Conservation (phyloP, 2,329 filamentous ascomycete genomes). For the Neopestalotiopsis clavispora region DNA sequence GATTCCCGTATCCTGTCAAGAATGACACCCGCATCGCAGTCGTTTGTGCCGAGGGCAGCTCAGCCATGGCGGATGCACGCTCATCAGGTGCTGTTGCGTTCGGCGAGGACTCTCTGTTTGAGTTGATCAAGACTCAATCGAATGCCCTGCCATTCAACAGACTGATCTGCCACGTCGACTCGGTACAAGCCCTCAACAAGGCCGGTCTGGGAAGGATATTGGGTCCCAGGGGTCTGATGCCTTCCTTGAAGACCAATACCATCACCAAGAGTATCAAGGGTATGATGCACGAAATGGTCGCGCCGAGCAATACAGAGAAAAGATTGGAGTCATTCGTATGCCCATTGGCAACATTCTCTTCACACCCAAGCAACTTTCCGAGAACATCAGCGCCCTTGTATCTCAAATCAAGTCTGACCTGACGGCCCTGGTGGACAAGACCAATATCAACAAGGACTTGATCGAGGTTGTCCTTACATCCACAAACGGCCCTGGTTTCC, state of each 20-base stretch:
- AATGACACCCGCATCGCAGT: slow-evolving; percentile 90
- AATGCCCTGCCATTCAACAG: slow-evolving; percentile 87
- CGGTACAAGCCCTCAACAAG: slow-evolving; percentile 79
- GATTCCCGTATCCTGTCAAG: slow-evolving; percentile 87
- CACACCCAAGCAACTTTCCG: slow-evolving; percentile 82
- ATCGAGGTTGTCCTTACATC: slow-evolving; percentile 82
- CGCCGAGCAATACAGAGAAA: slow-evolving; percentile 85
- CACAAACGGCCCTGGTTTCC: slow-evolving; percentile 85
- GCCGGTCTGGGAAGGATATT: slow-evolving; percentile 80
- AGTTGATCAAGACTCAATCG: slow-evolving; percentile 67
- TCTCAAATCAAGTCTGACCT: slow-evolving; percentile 80
- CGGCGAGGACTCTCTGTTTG: slow-evolving; percentile 86
- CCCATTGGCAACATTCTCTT: slow-evolving; percentile 91
- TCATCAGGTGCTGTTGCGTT: slow-evolving; percentile 81
- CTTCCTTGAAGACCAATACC: slow-evolving; percentile 84
- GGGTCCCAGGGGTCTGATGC: slow-evolving; percentile 92
- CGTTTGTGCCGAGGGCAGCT: slow-evolving; percentile 82
- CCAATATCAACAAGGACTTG: slow-evolving; percentile 74
- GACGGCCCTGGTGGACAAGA: slow-evolving; percentile 63
- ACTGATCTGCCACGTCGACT: slow-evolving; percentile 83
- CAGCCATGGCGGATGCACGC: slow-evolving; percentile 73
- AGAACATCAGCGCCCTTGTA: slow-evolving; percentile 82
- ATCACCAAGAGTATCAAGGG: slow-evolving; percentile 79
- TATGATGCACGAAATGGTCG: slow-evolving; percentile 81
- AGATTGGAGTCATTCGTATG: slow-evolving; percentile 81